Evolutionary conservation across 106 monocot species (phyloP).

Genomic region (Platanthera zijinensis): DNA sequence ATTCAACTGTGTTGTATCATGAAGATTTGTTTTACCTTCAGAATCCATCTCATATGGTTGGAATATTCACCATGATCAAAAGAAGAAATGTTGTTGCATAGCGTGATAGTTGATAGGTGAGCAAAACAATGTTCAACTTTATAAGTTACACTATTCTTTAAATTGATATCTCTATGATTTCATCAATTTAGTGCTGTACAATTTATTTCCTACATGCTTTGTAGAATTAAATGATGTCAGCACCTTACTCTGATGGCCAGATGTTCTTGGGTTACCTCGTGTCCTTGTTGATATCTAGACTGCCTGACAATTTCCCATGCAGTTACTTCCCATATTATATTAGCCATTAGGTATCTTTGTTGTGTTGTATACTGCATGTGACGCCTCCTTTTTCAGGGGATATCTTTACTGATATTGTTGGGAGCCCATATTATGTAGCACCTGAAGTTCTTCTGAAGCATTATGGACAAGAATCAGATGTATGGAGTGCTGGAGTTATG

Average conservation of each 20-base stretch:
- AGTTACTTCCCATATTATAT: neutral
- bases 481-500: constrained; percentile 64
- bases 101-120: neutral
- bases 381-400: constrained; percentile 25
- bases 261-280: neutral
- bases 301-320: neutral
- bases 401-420: constrained; percentile 43
- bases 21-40: no score
- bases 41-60: neutral
- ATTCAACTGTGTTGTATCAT: no score
- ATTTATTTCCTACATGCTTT: neutral
- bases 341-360: neutral
- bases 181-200: neutral
- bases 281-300: neutral
- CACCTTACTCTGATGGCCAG: neutral
- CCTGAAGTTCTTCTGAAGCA: constrained; percentile 46
- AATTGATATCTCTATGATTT: neutral
- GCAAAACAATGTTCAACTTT: neutral
- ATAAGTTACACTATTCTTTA: neutral
- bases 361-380: neutral
- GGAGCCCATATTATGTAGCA: constrained; percentile 59
- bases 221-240: neutral
- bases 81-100: neutral
- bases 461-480: constrained; percentile 52
- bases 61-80: neutral